Evolutionary conservation across 192 early-diverging fungal species (phyloP).

Genomic region (Podila minutissima): DNA sequence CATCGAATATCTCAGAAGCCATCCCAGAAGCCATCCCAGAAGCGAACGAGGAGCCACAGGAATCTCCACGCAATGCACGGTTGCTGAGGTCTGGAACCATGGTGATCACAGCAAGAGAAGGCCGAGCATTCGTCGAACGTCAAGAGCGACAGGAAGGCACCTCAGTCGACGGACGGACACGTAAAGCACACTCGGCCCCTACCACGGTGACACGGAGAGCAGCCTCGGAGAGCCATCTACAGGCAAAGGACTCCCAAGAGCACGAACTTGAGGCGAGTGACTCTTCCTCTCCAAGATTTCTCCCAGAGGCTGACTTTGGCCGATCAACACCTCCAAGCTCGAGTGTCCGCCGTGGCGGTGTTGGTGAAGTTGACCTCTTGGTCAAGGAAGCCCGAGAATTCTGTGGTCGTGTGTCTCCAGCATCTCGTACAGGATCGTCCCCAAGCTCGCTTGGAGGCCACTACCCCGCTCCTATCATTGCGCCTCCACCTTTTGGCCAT

Average conservation of each 20-base stretch:
- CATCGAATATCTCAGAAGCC: background rate
- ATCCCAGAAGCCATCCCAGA: background rate
- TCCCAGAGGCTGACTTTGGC: background rate
- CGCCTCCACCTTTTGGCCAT: background rate
- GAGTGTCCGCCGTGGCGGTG: background rate
- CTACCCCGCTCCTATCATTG: background rate
- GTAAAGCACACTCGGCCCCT: background rate
- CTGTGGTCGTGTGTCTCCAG: constrained; percentile 17
- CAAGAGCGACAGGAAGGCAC: background rate
- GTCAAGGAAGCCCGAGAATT: constrained; percentile 43
- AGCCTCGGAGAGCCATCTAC: background rate
- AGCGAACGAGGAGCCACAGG: background rate
- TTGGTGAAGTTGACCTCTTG: constrained; percentile 14
- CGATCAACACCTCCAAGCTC: background rate
- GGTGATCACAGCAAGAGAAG: background rate
- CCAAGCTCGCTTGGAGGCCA: background rate
- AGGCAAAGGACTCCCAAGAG: background rate
- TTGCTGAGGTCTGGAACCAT: background rate
- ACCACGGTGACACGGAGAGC: background rate
- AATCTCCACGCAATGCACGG: background rate
- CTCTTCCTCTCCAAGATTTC: constrained; percentile 2
- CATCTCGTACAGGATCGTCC: constrained; percentile 5
- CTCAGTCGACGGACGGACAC: background rate
- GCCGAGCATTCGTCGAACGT: background rate
- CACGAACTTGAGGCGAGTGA: background rate